Percentiles rank a stretch among this genome's conserved stretches.
phyloP scores from a whole-genome alignment of 2,329 filamentous ascomycete genomes.

The Karstenula rhodostoma region DNA sequence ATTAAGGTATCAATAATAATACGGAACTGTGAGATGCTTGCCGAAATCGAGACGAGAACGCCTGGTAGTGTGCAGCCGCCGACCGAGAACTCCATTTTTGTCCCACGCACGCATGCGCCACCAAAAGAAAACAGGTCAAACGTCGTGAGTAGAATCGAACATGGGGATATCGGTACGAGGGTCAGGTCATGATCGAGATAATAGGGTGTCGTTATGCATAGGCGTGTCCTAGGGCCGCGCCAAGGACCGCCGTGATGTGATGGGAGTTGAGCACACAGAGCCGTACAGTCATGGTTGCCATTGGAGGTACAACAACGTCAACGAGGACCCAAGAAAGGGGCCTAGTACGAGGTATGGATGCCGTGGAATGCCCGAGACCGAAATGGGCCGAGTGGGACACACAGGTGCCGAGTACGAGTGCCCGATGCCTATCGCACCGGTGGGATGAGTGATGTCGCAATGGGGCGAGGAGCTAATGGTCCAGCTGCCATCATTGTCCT shows the following conservation, averaged over 20 bases:
- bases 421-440: constrained; percentile 12
- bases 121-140: constrained; percentile 12
- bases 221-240: constrained; percentile 14
- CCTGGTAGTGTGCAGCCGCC: constrained; percentile 33
- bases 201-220: constrained; percentile 18
- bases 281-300: constrained; percentile 13
- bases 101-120: constrained; percentile 24
- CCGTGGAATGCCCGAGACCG: constrained; percentile 18
- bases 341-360: constrained; percentile 16
- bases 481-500: constrained; percentile 43
- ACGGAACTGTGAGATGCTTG: constrained; percentile 26
- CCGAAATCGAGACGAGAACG: constrained; percentile 30
- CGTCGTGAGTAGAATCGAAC: constrained; percentile 4
- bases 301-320: constrained; percentile 17
- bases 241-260: constrained; percentile 9
- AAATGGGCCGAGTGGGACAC: constrained; percentile 16
- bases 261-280: constrained; percentile 2
- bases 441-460: constrained; percentile 17
- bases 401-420: constrained; percentile 16
- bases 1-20: constrained; percentile 41
- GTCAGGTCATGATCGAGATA: constrained; percentile 10
- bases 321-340: constrained; percentile 13
- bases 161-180: constrained; percentile 8
- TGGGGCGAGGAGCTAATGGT: constrained; percentile 21
- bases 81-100: constrained; percentile 36